A percentile compares a stretch with the other conserved stretches of the same genome.
phyloP scores from a whole-genome alignment of 805 yeast genomes.

The Metschnikowia gelsemii region DNA sequence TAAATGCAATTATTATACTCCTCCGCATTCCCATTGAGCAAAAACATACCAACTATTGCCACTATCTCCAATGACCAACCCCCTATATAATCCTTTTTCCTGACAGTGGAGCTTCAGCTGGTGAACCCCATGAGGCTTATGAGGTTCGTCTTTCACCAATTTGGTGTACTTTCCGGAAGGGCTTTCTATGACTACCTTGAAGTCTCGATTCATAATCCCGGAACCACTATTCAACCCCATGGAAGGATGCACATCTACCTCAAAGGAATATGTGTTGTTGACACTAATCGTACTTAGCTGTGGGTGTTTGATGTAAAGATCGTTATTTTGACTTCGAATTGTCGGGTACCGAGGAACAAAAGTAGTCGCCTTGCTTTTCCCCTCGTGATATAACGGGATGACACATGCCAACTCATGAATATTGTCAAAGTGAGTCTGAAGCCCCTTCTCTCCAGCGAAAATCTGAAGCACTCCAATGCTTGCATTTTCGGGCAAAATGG shows the following conservation, averaged over 20 bases:
- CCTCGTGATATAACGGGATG: slow-evolving; percentile 72
- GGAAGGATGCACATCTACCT: slow-evolving; percentile 61
- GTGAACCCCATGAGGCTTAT: slow-evolving; percentile 54
- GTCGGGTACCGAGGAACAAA: slow-evolving; percentile 75
- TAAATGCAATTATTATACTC: slow-evolving; percentile 5
- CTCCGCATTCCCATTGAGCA: slow-evolving; percentile 80
- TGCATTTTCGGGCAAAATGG: slow-evolving; percentile 69
- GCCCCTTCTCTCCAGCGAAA: slow-evolving; percentile 66
- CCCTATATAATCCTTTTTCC: slow-evolving; percentile 82
- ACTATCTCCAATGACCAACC: slow-evolving; percentile 73
- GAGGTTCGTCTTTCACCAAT: slow-evolving; percentile 49
- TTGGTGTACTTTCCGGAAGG: slow-evolving; percentile 80
- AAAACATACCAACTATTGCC: slow-evolving; percentile 83
- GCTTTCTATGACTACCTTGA: slow-evolving; percentile 69
- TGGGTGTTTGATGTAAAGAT: slow-evolving; percentile 81
- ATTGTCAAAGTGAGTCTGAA: slow-evolving; percentile 54
- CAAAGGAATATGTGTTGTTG: slow-evolving; percentile 64
- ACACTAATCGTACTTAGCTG: slow-evolving; percentile 63
- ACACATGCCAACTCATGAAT: slow-evolving; percentile 70
- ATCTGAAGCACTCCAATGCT: slow-evolving; percentile 71
- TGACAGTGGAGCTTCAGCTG: slow-evolving; percentile 57
- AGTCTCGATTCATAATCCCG: slow-evolving; percentile 39
- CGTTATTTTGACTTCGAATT: slow-evolving; percentile 64
- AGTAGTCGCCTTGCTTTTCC: slow-evolving; percentile 58
- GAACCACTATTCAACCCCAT: slow-evolving; percentile 42